phyloP scores from a whole-genome alignment of 2,329 filamentous ascomycete genomes.

The Talaromyces sp. region DNA sequence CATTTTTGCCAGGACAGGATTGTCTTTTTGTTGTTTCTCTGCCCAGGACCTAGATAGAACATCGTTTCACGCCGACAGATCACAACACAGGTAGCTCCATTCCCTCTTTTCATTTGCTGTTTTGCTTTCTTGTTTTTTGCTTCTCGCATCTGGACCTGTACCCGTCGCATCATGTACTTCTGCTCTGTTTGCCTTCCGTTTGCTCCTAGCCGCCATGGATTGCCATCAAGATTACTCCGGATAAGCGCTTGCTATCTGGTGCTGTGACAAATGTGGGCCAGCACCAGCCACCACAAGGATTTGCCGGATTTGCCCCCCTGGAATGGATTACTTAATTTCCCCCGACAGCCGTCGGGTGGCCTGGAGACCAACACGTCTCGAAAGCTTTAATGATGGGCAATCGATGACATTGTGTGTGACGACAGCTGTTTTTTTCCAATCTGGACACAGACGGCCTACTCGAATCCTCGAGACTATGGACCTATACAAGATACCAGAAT shows the following conservation, averaged over 20 bases:
- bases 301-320: slow-evolving; percentile 17
- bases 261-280: slow-evolving; percentile 12
- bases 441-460: slow-evolving; percentile 6
- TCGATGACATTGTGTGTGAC: slow-evolving; percentile 8
- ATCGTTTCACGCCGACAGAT: slow-evolving; percentile 17
- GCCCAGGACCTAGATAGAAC: slow-evolving; percentile 10
- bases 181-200: not conserved
- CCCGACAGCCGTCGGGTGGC: slow-evolving; percentile 28
- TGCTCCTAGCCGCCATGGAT: slow-evolving; percentile 4
- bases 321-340: slow-evolving; percentile 2
- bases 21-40: slow-evolving; percentile 16
- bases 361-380: slow-evolving; percentile 20
- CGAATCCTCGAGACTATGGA: slow-evolving; percentile 9
- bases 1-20: slow-evolving; percentile 17
- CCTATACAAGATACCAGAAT: slow-evolving; percentile 4
- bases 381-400: slow-evolving; percentile 22
- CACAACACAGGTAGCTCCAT: slow-evolving; percentile 36
- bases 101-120: slow-evolving; percentile 25
- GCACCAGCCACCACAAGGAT: slow-evolving; percentile 15
- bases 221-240: slow-evolving; percentile 14
- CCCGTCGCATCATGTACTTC: slow-evolving; percentile 12
- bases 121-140: slow-evolving; percentile 18
- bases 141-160: slow-evolving; percentile 13
- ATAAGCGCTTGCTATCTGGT: slow-evolving; percentile 9
- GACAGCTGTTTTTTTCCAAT: not conserved